These are phyloP conservation scores for Elsinoe ampelina DNA, from an alignment of 2,329 filamentous ascomycete genomes.

Conservation along the genomic window DNA sequence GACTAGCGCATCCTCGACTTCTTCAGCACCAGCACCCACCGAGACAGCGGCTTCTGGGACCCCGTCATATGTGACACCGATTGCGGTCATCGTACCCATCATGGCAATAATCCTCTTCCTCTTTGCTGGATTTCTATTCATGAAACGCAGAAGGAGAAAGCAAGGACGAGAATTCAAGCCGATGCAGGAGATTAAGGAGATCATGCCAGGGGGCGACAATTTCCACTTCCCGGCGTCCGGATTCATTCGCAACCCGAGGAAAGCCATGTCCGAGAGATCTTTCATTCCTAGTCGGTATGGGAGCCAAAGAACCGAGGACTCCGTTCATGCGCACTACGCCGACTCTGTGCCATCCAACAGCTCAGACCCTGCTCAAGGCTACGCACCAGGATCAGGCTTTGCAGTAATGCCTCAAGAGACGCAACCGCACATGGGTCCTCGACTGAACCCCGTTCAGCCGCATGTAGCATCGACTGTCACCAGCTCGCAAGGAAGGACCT, in stretches of 20 bases:
- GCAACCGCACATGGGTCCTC: constrained; percentile 5
- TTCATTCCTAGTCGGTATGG: constrained; percentile 2
- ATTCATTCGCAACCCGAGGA: constrained; percentile 9
- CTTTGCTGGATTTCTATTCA: constrained; percentile 4
- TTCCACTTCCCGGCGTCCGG: constrained; percentile 8
- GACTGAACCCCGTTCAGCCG: constrained; percentile 1
- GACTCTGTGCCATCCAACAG: constrained; percentile 3
- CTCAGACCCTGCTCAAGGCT: constrained; percentile 3
- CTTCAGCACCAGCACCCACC: background rate
- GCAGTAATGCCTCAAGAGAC: constrained; percentile 8
- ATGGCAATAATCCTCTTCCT: constrained; percentile 5
- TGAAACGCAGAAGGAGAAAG: constrained; percentile 11
- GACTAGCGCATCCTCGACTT: background rate
- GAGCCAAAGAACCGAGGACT: constrained; percentile 4
- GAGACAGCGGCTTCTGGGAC: background rate
- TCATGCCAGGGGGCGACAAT: background rate
- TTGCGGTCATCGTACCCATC: constrained; percentile 4
- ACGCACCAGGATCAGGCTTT: constrained; percentile 3
- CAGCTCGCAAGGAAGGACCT: background rate
- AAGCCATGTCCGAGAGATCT: constrained; percentile 5
- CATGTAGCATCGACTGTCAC: background rate
- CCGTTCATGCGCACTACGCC: constrained; percentile 3
- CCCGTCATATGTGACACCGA: background rate
- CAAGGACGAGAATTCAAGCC: constrained; percentile 8
- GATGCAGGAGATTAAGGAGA: constrained; percentile 7